Percentiles rank a stretch among this genome's conserved stretches.
Conservation (phyloP, 176 grass and related monocot species). For the Puccinellia tenuiflora region DNA sequence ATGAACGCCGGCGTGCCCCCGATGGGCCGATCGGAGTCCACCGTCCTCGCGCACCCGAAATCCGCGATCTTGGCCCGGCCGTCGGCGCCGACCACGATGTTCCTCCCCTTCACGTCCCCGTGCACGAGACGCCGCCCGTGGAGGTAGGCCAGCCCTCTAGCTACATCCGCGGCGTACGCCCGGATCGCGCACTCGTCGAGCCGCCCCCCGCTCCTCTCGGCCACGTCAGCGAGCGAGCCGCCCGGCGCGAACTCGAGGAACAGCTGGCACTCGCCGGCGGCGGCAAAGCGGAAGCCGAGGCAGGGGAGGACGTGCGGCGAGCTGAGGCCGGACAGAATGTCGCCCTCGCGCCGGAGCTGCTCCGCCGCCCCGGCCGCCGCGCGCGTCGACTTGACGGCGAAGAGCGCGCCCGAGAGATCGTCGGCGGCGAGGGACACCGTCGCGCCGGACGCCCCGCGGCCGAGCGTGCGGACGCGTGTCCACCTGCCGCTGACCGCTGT, state of each 20-base stretch:
- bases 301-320: slow-evolving; percentile 58
- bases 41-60: slow-evolving; percentile 51
- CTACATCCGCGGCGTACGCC: slow-evolving; percentile 37
- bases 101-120: slow-evolving; percentile 58
- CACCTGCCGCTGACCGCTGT: slow-evolving; percentile 18
- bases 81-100: slow-evolving; percentile 63
- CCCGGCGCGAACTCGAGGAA: slow-evolving; percentile 69
- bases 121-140: slow-evolving; percentile 49
- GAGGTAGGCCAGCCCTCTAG: slow-evolving; percentile 51
- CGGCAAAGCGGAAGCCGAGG: slow-evolving; percentile 34
- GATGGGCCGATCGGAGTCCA: not conserved
- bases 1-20: slow-evolving; percentile 78
- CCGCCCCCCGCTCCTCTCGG: slow-evolving; percentile 14
- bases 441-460: slow-evolving; percentile 44
- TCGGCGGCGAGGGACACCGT: slow-evolving; percentile 33
- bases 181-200: slow-evolving; percentile 32
- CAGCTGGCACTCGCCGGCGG: slow-evolving; percentile 29
- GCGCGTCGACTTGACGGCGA: slow-evolving; percentile 63
- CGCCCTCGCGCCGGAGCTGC: slow-evolving; percentile 44
- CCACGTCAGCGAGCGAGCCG: slow-evolving; percentile 51
- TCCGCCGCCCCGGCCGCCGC: slow-evolving; percentile 1
- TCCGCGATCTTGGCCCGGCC: slow-evolving; percentile 59
- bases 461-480: slow-evolving; percentile 52
- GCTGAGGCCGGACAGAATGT: slow-evolving; percentile 47
- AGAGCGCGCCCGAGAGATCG: slow-evolving; percentile 35